Conservation (phyloP, 768 basidiomycete species). For the Chalciporus piperatus region DNA sequence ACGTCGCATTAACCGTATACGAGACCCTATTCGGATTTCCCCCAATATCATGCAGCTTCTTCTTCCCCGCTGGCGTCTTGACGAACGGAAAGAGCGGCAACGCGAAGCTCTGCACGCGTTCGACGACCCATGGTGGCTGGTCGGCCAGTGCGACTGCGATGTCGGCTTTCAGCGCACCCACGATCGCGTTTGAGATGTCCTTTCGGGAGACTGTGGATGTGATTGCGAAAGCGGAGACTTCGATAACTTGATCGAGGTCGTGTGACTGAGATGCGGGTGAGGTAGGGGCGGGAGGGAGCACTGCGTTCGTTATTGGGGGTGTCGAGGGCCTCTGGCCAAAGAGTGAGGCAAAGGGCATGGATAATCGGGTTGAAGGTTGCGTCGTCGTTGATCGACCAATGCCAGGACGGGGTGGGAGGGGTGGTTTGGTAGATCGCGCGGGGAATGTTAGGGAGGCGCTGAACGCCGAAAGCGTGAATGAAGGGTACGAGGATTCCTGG, state of each 20-base stretch:
- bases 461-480: constrained; percentile 42
- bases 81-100: constrained; percentile 58
- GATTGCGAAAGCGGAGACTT: constrained; percentile 62
- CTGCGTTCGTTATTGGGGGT: constrained; percentile 29
- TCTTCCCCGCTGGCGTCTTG: constrained; percentile 32
- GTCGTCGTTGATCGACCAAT: constrained; percentile 17
- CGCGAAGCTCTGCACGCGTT: constrained; percentile 56
- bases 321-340: constrained; percentile 49
- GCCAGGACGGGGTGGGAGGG: constrained; percentile 38
- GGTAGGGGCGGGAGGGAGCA: constrained; percentile 22
- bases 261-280: constrained; percentile 26
- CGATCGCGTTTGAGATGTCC: constrained; percentile 54
- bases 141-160: constrained; percentile 46
- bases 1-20: constrained; percentile 41
- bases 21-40: constrained; percentile 17
- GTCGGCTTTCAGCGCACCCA: constrained; percentile 52
- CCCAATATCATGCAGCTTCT: constrained; percentile 30
- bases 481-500: constrained; percentile 45
- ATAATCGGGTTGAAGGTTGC: constrained; percentile 44
- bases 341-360: constrained; percentile 79
- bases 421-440: constrained; percentile 46
- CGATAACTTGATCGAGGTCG: constrained; percentile 39
- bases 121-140: constrained; percentile 56
- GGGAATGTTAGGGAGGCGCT: constrained; percentile 34
- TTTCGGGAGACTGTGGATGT: constrained; percentile 48